Evolutionary conservation across 1,284 basidiomycete species (phyloP).

Genomic region (Ganoderma boninense): DNA sequence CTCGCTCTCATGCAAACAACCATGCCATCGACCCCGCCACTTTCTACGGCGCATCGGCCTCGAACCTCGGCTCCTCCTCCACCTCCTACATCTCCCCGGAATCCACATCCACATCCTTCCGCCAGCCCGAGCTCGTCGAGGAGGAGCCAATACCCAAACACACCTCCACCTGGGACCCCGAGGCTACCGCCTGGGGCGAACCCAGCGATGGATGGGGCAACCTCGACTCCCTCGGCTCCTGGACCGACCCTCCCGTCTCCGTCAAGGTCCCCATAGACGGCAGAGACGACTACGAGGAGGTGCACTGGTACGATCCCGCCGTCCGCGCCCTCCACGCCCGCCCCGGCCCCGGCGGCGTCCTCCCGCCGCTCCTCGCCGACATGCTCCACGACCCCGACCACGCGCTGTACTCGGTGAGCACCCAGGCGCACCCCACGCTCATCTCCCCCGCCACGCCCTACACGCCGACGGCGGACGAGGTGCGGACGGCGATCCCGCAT

Average conservation of each 20-base stretch:
- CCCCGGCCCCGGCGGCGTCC: conserved; percentile 72
- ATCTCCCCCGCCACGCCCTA: conserved; percentile 36
- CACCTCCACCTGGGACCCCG: conserved; percentile 17
- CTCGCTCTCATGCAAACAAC: conserved; percentile 19
- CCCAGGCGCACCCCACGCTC: conserved; percentile 42
- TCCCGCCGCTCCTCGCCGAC: conserved; percentile 71
- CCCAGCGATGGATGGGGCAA: conserved; percentile 28
- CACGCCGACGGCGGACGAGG: conserved; percentile 62
- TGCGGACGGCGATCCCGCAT: conserved; percentile 75
- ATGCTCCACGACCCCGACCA: conserved; percentile 75
- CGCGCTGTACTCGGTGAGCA: conserved; percentile 68
- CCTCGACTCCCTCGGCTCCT: conserved; percentile 10
- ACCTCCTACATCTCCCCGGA: conserved; percentile 42
- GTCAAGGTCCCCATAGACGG: conserved; percentile 59
- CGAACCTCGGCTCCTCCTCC: conserved; percentile 39
- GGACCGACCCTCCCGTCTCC: conserved; percentile 30
- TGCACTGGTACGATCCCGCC: conserved; percentile 69
- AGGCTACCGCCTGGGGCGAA: conserved; percentile 26
- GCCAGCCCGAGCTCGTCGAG: conserved; percentile 55
- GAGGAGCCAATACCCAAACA: conserved; percentile 42
- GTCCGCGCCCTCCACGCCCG: conserved; percentile 52
- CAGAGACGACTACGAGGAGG: conserved; percentile 63
- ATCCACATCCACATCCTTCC: conserved; percentile 44
- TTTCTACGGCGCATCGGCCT: conserved; percentile 27
- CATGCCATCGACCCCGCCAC: conserved; percentile 23